Percentiles rank a stretch among this genome's conserved stretches.
phyloP scores from a whole-genome alignment of 768 basidiomycete species.

The Chalciporus sphaerocephalus region DNA sequence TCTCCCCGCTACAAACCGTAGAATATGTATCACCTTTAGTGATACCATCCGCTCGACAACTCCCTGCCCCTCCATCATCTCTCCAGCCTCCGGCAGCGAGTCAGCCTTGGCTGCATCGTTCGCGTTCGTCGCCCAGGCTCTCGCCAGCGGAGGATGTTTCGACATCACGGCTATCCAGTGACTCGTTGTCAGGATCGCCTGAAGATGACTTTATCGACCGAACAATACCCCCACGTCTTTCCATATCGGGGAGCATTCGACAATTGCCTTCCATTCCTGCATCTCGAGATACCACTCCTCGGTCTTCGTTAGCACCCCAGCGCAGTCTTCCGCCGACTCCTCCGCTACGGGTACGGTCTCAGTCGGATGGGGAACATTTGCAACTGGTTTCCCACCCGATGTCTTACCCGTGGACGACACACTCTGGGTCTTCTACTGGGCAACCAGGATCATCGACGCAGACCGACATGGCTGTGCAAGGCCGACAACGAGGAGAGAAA shows the following conservation, averaged over 20 bases:
- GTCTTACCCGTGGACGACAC: background rate
- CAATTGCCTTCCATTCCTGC: conserved; percentile 33
- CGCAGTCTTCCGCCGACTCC: conserved; percentile 45
- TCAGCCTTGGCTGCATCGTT: conserved; percentile 31
- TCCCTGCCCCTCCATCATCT: conserved; percentile 30
- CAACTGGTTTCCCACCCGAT: conserved; percentile 20
- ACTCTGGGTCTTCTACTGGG: conserved; percentile 10
- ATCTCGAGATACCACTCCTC: conserved; percentile 15
- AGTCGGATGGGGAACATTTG: conserved; percentile 13
- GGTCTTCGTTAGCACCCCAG: conserved; percentile 21
- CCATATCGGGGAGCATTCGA: conserved; percentile 21
- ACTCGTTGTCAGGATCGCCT: conserved; percentile 4
- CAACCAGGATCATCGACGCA: conserved; percentile 18
- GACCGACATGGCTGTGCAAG: conserved; percentile 7
- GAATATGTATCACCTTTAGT: conserved; percentile 26
- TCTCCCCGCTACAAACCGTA: conserved; percentile 29
- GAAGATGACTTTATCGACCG: conserved; percentile 14
- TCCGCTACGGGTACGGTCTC: conserved; percentile 12
- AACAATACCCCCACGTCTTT: conserved; percentile 16
- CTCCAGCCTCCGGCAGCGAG: conserved; percentile 28
- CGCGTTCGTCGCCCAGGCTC: conserved; percentile 37
- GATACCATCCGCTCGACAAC: conserved; percentile 17
- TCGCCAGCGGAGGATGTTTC: conserved; percentile 7
- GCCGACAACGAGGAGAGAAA: conserved; percentile 25
- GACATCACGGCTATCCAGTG: no score